Evolutionary conservation across 768 basidiomycete species (phyloP).

Genomic region (Lactarius pseudohatsudake): DNA sequence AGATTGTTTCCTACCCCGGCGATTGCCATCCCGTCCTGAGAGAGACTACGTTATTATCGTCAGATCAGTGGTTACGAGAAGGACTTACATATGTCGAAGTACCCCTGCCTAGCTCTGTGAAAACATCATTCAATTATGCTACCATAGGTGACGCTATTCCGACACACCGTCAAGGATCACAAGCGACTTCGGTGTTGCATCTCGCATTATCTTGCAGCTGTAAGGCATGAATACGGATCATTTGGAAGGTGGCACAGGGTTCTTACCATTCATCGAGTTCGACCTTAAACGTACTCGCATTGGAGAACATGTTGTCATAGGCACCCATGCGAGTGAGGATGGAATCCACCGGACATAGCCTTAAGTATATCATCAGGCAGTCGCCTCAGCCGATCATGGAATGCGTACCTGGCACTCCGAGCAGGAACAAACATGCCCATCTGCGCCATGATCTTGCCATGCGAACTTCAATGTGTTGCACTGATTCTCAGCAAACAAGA

Average conservation of each 20-base stretch:
- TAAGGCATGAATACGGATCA: neutral
- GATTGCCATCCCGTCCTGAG: constrained; percentile 96
- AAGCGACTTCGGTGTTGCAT: constrained; percentile 90
- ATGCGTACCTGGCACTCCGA: constrained; percentile 61
- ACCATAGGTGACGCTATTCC: constrained; percentile 7
- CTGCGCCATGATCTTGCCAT: constrained; percentile 79
- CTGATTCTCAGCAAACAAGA: neutral
- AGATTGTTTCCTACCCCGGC: constrained; percentile 60
- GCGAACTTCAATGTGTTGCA: neutral
- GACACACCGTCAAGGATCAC: constrained; percentile 89
- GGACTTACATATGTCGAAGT: constrained; percentile 84
- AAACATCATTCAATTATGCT: neutral
- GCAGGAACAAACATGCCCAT: constrained; percentile 96
- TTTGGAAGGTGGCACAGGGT: neutral
- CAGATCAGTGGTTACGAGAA: constrained; percentile 5
- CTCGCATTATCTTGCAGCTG: constrained; percentile 89
- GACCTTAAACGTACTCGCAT: constrained; percentile 96
- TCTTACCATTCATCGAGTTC: constrained; percentile 93
- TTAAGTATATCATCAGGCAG: constrained; percentile 33
- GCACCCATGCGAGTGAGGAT: constrained; percentile 98
- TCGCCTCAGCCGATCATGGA: constrained; percentile 8
- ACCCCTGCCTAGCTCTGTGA: constrained; percentile 87
- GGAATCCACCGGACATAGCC: constrained; percentile 84
- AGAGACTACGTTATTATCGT: constrained; percentile 16
- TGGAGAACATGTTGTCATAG: constrained; percentile 95